Evolutionary conservation across 108 stramenopile genomes (phyloP), one percentile per base, ranked within the genome.

Genomic region (Conticribra weissflogii): DNA sequence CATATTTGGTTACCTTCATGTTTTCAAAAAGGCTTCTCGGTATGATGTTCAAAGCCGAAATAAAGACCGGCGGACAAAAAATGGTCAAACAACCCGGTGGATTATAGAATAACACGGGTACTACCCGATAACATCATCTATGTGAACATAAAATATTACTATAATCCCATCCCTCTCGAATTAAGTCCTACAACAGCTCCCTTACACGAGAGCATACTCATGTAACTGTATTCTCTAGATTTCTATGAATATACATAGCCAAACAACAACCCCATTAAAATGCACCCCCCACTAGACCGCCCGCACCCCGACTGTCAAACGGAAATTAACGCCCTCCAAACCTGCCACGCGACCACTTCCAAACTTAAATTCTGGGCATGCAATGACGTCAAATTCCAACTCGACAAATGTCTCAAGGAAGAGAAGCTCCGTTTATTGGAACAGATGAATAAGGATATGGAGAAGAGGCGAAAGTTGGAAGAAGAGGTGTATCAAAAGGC

Each of bases 281-380:
- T 97, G 96, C 96, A 97, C 71, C 96, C 96, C 5, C 96, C 96
- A 25, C 78, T 97, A 55, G 90, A 93, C 71, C 78, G 96, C 32
- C 96, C 96, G 4, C 96, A 97, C 64, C 96, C 96, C 14, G 83
- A 91, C 49, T 97, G 96, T 68, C 85, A 92, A 63, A 50, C 74
- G 15, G 81, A 82, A 53, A 93, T 97, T 45, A 66, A 85, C 16
- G 81, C 65, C n/a, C 82, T 97, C 15, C 83, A 85, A 36, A 23
- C 81, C 41, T 97, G 96, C 57, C 96, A 97, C 59, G 81, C 72
- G 7, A 81, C 88, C 16, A 76, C 75, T 21, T 84, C 82, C 18
- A 80, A 82, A 52, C 63, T 85, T 21, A 92, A 91, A 54, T 88
- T 91, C 41, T 93, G 94, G 84, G 91, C 85, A 3, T 97, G 96